Evolutionary conservation across 192 early-diverging fungal genomes (phyloP), one percentile per base, ranked within the genome.

Genomic region (Backusella australiensis): DNA sequence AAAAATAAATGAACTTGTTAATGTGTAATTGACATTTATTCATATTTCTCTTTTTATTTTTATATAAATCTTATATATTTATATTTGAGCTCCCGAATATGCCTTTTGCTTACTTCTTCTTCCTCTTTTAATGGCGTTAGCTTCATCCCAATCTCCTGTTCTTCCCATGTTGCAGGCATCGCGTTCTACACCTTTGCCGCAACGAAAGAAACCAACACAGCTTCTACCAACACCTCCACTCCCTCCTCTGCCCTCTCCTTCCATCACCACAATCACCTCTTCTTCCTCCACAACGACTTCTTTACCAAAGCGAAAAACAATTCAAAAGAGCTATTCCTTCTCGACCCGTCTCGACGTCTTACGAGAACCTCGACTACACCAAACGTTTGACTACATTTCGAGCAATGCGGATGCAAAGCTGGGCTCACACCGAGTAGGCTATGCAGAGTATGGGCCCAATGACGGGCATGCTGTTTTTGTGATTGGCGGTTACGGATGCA

Each of bases 401-500:
- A 17, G 14, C 0, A 21, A 65, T 15, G n/a, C 59, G 21, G 65
- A 53, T 9, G 42, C 70, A 23, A 35, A 39, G 14, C 34, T 79
- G 0, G 29, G 44, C 6, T 79, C 81, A 1, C 78, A 76, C 38
- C 35, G 44, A 15, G 72, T 83, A 1, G 82, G 82, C 4, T 83
- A 77, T 75, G 82, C 82, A 26, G 82, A 83, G 73, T 80, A 77
- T 59, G 82, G 82, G 1, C 38, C 73, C 1, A 38, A 78, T 3
- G 17, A 39, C 23, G 82, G 79, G n/a, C 67, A 72, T 46, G 76
- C 82, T 5, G 77, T 74, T 29, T 75, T 83, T 59, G 67, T 83
- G 17, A 83, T 83, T 49, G 82, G 82, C 7, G 82, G 82, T 9
- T 79, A 80, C 29, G 82, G 82, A 1, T 83, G 82, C 52, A 75